phyloP scores from a whole-genome alignment of 208 protist genomes.

The Lotmaria passim region DNA sequence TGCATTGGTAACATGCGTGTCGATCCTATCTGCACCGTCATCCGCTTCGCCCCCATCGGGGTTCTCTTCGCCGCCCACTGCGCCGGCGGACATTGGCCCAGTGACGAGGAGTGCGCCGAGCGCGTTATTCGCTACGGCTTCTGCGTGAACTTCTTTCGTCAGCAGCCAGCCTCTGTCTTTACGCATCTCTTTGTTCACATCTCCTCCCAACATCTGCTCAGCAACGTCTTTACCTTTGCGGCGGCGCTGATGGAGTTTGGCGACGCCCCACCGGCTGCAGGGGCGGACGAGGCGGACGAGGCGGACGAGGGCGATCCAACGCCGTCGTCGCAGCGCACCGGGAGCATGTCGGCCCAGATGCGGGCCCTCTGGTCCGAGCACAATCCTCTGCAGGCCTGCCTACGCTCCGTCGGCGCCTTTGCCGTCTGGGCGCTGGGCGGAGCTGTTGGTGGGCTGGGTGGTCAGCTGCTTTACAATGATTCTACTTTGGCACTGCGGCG shows the following conservation, averaged over 20 bases:
- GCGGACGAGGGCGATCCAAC: background rate
- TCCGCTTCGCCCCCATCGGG: slow-evolving; percentile 57
- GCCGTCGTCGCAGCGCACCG: slow-evolving; percentile 3
- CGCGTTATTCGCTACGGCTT: slow-evolving; percentile 61
- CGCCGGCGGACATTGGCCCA: slow-evolving; percentile 48
- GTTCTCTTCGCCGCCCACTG: slow-evolving; percentile 63
- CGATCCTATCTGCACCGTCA: slow-evolving; percentile 39
- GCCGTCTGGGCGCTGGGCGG: slow-evolving; percentile 57
- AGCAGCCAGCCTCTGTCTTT: slow-evolving; percentile 36
- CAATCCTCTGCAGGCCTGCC: slow-evolving; percentile 9
- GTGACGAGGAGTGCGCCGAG: slow-evolving; percentile 35
- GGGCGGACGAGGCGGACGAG: slow-evolving; percentile 26
- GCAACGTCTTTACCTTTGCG: slow-evolving; percentile 51
- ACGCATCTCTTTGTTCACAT: slow-evolving; percentile 77
- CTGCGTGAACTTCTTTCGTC: slow-evolving; percentile 34
- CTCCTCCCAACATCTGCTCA: slow-evolving; percentile 50
- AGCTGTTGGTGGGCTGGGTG: slow-evolving; percentile 56
- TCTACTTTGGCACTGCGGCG: slow-evolving; percentile 29
- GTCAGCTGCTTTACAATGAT: slow-evolving; percentile 65
- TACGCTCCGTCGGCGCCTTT: slow-evolving; percentile 45
- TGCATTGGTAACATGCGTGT: slow-evolving; percentile 23
- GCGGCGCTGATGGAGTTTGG: slow-evolving; percentile 63
- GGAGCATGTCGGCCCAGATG: slow-evolving; percentile 11
- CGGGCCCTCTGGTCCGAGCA: slow-evolving; percentile 12
- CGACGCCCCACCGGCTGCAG: slow-evolving; percentile 13